Evolutionary conservation across 306 rosid genomes (phyloP).

Genomic region (Inga laurina): DNA sequence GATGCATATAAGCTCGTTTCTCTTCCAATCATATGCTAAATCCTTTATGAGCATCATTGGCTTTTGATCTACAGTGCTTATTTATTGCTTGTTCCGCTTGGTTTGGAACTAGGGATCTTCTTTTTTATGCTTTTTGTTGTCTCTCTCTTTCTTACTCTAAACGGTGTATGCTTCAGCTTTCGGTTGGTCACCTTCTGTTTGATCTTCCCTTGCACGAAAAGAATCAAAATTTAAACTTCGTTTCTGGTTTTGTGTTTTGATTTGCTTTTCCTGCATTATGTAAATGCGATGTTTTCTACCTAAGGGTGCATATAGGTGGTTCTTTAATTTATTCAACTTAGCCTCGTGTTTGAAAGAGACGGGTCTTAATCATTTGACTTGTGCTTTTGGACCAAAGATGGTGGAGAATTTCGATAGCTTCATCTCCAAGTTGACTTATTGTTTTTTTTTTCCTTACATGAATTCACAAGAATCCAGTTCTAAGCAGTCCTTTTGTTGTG

Average conservation of each 20-base stretch:
- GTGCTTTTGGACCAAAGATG: slow-evolving; percentile 29
- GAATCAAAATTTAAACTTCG: slow-evolving; percentile 6
- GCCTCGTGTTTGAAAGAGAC: slow-evolving; percentile 7
- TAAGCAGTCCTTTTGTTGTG: slow-evolving; percentile 33
- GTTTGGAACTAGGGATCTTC: slow-evolving; percentile 20
- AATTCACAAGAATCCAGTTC: slow-evolving; percentile 50
- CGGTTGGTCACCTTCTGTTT: neutral
- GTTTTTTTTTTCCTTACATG: neutral
- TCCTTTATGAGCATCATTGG: slow-evolving; percentile 16
- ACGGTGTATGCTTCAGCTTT: slow-evolving; percentile 1
- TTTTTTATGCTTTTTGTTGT: slow-evolving; percentile 24
- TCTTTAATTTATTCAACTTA: slow-evolving; percentile 5
- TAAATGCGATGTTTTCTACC: neutral
- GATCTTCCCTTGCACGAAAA: slow-evolving; percentile 2
- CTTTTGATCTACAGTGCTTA: slow-evolving; percentile 25
- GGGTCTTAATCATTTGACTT: slow-evolving; percentile 39
- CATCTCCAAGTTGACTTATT: slow-evolving; percentile 36
- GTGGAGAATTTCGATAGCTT: slow-evolving; percentile 43
- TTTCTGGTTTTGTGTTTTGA: slow-evolving; percentile 21
- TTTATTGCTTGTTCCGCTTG: slow-evolving; percentile 11
- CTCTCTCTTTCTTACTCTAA: slow-evolving; percentile 17
- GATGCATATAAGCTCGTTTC: neutral
- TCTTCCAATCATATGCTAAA: neutral
- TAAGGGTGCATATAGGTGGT: neutral
- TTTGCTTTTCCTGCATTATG: slow-evolving; percentile 12